Evolutionary conservation across 73 alveolate genomes (phyloP).

Genomic region (Tetrahymena malaccensis): DNA sequence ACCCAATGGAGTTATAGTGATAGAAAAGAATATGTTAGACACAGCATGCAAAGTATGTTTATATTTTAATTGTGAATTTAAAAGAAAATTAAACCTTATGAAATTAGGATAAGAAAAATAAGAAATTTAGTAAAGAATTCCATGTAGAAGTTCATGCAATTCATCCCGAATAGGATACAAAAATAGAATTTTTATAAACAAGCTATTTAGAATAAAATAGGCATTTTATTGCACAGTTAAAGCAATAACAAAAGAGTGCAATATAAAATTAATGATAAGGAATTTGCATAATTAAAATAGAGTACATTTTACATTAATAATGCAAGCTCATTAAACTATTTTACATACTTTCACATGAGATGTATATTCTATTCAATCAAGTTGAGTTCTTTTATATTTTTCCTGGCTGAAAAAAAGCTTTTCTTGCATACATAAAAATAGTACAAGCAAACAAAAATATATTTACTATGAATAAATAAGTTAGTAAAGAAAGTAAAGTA

Average conservation of each 20-base stretch:
- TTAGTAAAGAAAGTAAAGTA: too few relatives aligned
- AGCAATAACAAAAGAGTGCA: neutral
- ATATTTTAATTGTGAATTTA: neutral
- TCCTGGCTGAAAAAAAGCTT: too few relatives aligned
- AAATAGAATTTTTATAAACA: neutral
- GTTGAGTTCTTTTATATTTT: too few relatives aligned
- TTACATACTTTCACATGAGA: too few relatives aligned
- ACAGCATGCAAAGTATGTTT: conserved; percentile 56
- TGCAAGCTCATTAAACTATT: too few relatives aligned
- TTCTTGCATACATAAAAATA: too few relatives aligned
- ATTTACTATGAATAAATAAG: too few relatives aligned
- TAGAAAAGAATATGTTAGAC: conserved; percentile 68
- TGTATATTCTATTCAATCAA: too few relatives aligned
- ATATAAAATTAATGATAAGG: neutral
- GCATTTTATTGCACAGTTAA: neutral
- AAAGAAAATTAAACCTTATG: neutral
- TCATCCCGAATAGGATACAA: neutral
- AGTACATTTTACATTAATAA: neutral
- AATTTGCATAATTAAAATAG: neutral
- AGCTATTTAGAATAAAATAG: neutral
- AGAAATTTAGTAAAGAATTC: neutral
- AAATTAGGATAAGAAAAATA: neutral
- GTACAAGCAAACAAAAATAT: too few relatives aligned
- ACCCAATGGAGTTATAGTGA: conserved; percentile 42
- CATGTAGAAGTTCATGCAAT: neutral